Evolutionary conservation across 805 yeast species (phyloP).

Genomic region (Saccharomycopsis sp.): DNA sequence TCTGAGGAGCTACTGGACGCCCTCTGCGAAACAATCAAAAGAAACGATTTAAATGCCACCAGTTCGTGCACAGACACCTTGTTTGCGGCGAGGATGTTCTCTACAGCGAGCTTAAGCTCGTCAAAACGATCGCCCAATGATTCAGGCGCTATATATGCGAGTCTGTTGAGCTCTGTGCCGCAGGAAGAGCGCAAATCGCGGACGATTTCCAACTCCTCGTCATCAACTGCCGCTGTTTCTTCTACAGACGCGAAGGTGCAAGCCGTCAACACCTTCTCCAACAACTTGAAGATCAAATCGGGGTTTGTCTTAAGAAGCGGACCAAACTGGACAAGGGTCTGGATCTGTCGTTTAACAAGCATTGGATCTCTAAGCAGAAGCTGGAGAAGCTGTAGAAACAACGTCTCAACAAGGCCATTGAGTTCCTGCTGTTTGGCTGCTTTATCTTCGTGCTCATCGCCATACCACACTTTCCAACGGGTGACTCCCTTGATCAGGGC

Average conservation of each 20-base stretch:
- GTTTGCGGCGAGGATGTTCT: constrained; percentile 56
- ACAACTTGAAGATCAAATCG: constrained; percentile 62
- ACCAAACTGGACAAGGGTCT: constrained; percentile 89
- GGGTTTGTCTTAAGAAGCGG: constrained; percentile 75
- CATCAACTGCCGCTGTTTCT: constrained; percentile 42
- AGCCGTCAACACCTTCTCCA: constrained; percentile 81
- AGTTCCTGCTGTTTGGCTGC: constrained; percentile 47
- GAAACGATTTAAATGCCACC: constrained; percentile 87
- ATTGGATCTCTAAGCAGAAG: constrained; percentile 76
- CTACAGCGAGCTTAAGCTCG: constrained; percentile 77
- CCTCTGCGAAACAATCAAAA: constrained; percentile 86
- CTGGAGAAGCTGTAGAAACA: constrained; percentile 69
- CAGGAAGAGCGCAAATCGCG: constrained; percentile 86
- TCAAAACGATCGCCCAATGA: constrained; percentile 72
- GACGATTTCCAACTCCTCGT: constrained; percentile 71
- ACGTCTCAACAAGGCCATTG: constrained; percentile 51
- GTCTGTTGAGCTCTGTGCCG: constrained; percentile 89
- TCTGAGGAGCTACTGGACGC: constrained; percentile 41
- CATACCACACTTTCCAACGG: constrained; percentile 93
- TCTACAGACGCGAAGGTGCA: constrained; percentile 78
- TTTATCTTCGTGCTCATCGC: constrained; percentile 44
- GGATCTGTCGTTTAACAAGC: constrained; percentile 76
- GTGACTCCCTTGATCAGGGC: constrained; percentile 87
- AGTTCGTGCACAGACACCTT: constrained; percentile 85
- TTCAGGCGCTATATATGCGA: constrained; percentile 94